phyloP scores from a whole-genome alignment of 345 rosid species.

The Citrus maxima region DNA sequence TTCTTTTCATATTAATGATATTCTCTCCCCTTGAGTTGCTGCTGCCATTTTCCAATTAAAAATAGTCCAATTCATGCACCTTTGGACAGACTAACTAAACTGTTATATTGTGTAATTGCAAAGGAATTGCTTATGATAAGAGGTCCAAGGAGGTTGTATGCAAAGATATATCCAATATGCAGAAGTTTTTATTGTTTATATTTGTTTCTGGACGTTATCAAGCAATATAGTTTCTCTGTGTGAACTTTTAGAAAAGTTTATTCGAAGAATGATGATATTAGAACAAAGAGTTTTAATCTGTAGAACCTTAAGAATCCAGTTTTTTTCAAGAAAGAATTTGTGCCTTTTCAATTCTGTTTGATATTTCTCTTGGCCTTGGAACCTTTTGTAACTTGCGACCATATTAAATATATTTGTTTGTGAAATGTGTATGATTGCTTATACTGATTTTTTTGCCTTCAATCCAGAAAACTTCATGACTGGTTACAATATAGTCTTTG shows the following conservation, averaged over 20 bases:
- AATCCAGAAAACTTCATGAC: conserved; percentile 85
- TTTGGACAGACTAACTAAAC: not conserved
- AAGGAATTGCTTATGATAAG: not conserved
- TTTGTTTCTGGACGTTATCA: too few species aligned
- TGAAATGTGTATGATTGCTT: not conserved
- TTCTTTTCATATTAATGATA: too few species aligned
- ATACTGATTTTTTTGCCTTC: not conserved
- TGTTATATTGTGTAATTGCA: not conserved
- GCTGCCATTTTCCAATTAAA: not conserved
- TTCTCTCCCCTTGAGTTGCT: not conserved
- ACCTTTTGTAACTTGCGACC: not conserved
- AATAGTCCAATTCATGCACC: not conserved
- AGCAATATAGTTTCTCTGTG: too few species aligned
- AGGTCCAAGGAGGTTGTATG: too few species aligned
- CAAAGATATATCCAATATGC: too few species aligned
- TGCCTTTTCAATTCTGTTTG: not conserved
- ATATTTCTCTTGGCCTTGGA: not conserved
- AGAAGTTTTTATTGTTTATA: too few species aligned
- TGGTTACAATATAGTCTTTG: conserved; percentile 60
- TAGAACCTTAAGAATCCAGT: not conserved
- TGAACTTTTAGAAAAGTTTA: not conserved
- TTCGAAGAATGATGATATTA: not conserved
- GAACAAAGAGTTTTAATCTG: not conserved
- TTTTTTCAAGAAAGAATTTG: not conserved
- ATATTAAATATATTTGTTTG: not conserved